Evolutionary conservation across 345 rosid species (phyloP), one percentile per base, ranked within the genome.

Genomic region (Eucalyptus sp.): DNA sequence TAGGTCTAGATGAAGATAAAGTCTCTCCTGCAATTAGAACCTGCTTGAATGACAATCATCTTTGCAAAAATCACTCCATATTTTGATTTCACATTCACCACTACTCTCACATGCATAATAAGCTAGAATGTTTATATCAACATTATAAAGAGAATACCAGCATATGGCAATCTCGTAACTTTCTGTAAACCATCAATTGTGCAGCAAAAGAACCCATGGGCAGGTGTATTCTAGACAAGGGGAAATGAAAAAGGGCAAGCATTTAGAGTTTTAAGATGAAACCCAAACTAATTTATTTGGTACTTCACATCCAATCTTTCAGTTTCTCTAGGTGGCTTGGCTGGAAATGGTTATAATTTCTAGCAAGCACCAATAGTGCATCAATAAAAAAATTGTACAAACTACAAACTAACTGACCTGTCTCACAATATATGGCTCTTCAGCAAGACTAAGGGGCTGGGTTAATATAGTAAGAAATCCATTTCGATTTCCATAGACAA

Each of bases 351-450:
- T 76, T 41, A 37, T 20, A 41, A 76, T 76, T 41, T 37, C 48
- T 76, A 11, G 83, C 48, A 37, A 76, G 84, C 48, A 41, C 84
- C 29, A 25, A 76, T 11, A 41, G 48, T 20, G 5, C 48, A 76
- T 76, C 84, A 20, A 58, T 9, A 11, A 88, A 43, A 86, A 37
- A 50, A 52, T 52, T 44, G 71, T 7, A 49, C 24, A 56, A n/a
- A 62, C 13, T 41, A 62, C n/a, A 85, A 52, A 76, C 83, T 90
- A 83, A 93, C 95, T 37, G 87, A 98, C 99, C 99, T 96, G 99
- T 91, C 96, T 94, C 91, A 97, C 99, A 86, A 98, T 94, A 92
- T 95, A 96, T 85, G 99, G 99, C 92, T 98, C 99, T 92, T 95
- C 95, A 51, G 93, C 90, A 86, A 93, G 93, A 92, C 96, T 96